These are phyloP conservation scores for Pseudozyma thailandica DNA, from an alignment of 1,284 basidiomycete genomes.

Conservation along the genomic window DNA sequence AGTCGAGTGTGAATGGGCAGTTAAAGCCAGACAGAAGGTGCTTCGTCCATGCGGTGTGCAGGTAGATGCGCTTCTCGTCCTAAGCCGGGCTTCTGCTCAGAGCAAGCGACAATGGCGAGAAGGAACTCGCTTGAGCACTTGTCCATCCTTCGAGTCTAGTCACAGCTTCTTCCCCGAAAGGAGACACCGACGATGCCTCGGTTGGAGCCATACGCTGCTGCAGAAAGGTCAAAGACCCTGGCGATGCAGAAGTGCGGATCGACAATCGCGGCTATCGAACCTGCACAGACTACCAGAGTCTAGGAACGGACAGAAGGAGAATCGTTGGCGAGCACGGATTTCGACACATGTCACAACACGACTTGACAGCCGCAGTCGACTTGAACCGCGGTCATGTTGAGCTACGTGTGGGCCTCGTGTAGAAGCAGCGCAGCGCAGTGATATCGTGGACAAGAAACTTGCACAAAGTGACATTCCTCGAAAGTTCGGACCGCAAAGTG, in stretches of 20 bases:
- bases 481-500: conserved; percentile 12
- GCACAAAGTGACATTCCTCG: conserved; percentile 43
- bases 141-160: conserved; percentile 1
- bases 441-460: not conserved
- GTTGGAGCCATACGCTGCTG: not conserved
- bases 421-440: not conserved
- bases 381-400: no score
- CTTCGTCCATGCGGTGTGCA: no score
- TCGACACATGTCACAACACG: conserved; percentile 26
- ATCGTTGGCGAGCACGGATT: no score
- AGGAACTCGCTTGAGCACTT: not conserved
- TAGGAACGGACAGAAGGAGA: not conserved
- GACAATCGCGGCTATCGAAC: not conserved
- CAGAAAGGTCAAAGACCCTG: not conserved
- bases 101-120: no score
- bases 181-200: not conserved
- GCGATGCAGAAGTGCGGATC: not conserved
- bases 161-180: not conserved
- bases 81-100: not conserved
- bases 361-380: no score
- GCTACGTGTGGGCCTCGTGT: no score
- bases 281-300: not conserved
- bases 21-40: no score
- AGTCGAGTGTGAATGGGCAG: no score
- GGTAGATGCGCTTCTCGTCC: conserved; percentile 12